Base-by-base conservation (phyloP, 331 rosid genomes). In the Dryas integrifolia region DNA sequence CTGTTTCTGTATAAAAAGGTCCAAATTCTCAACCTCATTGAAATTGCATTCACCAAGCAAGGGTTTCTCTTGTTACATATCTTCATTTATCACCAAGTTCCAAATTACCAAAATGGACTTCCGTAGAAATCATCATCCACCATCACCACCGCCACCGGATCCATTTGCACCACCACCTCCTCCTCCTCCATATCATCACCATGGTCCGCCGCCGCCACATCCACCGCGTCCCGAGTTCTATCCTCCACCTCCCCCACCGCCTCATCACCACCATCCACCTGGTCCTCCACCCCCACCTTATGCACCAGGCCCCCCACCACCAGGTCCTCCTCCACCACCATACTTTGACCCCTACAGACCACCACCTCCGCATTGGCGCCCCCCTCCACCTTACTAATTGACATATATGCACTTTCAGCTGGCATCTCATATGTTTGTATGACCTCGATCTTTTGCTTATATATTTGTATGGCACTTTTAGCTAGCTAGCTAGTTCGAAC, bases 241-340 rank as follows among this genome's bases (percentile, higher is more conserved):
- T 67, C 58, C 61, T 6, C 70, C 78, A 7, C 74, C 73, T 4
- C 64, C 69, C 10, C 75, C 78, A 1, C 78, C 78, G 5, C 69
- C 41, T 7, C 53, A 59, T 39, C 59, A 38, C 46, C 75, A n/a
- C 69, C 57, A 49, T 3, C 74, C 80, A 3, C 80, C 76, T 13
- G 51, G 66, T 18, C 78, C 78, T 24, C 80, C 55, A 39, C 70
- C 77, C 15, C 61, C 77, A 50, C 18, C 64, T 15, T 11, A 58
- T 21, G 62, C 62, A 9, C 75, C 69, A 9, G 63, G 75, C 9
- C 75, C 70, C 44, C 75, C 74, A 1, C 55, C 55, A 1, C 71
- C 71, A 0, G 77, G 77, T 26, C 78, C 77, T 14, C 80, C 70
- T 51, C 75, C 71, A 13, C 81, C 66, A 4, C 76, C 76, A 6